phyloP scores from a whole-genome alignment of 768 basidiomycete genomes.

The Kwoniella mangroviensis region DNA sequence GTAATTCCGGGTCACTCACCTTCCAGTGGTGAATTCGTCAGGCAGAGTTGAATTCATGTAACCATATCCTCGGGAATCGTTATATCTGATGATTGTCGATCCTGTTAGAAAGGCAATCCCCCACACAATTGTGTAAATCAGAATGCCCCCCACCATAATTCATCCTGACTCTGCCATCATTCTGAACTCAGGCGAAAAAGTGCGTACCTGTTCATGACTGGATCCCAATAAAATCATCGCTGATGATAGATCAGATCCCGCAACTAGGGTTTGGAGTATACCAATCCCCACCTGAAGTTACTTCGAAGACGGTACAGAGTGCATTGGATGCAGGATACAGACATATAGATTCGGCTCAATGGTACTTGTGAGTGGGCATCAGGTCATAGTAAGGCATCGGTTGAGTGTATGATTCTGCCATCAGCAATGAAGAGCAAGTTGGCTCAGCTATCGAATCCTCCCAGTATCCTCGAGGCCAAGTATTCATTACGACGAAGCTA shows the following conservation, averaged over 20 bases:
- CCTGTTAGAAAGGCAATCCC: neutral
- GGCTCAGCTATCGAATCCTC: slow-evolving; percentile 35
- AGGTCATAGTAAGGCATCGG: too few relatives aligned
- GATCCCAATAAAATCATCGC: neutral
- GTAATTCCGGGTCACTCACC: neutral
- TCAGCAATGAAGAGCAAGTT: slow-evolving; percentile 47
- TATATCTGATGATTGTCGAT: neutral
- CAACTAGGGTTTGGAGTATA: slow-evolving; percentile 58
- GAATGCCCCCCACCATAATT: neutral
- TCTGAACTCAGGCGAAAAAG: slow-evolving; percentile 12
- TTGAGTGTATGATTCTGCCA: neutral
- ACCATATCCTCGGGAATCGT: neutral
- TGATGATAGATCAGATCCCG: slow-evolving; percentile 38
- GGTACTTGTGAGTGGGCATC: slow-evolving; percentile 39
- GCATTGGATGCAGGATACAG: slow-evolving; percentile 53
- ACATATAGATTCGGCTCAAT: slow-evolving; percentile 54
- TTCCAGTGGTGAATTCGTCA: too few relatives aligned
- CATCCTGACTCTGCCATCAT: neutral
- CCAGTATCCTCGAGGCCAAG: slow-evolving; percentile 28
- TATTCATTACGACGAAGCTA: slow-evolving; percentile 55
- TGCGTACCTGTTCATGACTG: neutral
- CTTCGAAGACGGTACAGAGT: slow-evolving; percentile 29
- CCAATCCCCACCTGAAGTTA: slow-evolving; percentile 45
- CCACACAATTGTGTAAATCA: neutral
- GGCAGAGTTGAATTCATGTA: neutral